Evolutionary conservation across 83 land plant genomes (phyloP).

Genomic region (Diphasiastrum complanatum): DNA sequence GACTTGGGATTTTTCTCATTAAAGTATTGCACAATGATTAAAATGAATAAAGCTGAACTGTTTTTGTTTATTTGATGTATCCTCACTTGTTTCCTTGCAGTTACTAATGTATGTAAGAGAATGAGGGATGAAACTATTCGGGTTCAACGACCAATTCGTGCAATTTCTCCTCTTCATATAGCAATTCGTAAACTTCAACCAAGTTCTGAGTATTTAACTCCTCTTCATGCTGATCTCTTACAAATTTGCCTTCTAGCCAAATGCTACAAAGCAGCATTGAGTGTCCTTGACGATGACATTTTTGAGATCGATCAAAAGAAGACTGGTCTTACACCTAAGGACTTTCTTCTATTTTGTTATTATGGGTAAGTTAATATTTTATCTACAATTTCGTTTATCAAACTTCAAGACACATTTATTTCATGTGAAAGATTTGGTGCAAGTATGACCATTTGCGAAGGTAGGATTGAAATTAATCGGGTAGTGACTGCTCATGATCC

Average conservation of each 20-base stretch:
- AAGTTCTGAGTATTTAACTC: slow-evolving; percentile 68
- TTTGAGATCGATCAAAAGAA: slow-evolving; percentile 71
- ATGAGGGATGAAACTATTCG: slow-evolving; percentile 70
- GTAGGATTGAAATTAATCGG: no score
- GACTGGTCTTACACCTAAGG: slow-evolving; percentile 49
- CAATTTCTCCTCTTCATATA: slow-evolving; percentile 59
- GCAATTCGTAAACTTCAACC: slow-evolving; percentile 74
- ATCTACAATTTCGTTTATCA: background rate
- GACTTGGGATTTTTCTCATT: background rate
- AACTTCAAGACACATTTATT: no score
- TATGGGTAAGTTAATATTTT: slow-evolving; percentile 54
- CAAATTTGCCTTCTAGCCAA: slow-evolving; percentile 69
- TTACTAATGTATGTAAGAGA: slow-evolving; percentile 63
- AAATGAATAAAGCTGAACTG: background rate
- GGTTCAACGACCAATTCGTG: slow-evolving; percentile 61
- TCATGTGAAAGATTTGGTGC: no score
- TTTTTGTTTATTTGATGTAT: background rate
- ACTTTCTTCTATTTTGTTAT: slow-evolving; percentile 80
- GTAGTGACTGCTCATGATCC: background rate
- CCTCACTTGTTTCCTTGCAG: slow-evolving; percentile 38
- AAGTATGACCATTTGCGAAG: no score
- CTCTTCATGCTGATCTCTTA: slow-evolving; percentile 83
- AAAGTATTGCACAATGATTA: background rate
- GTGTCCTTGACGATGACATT: slow-evolving; percentile 69
- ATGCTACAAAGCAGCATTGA: slow-evolving; percentile 67